Conservation (phyloP, 139 green algal genomes). For the Medakamo hakoo region DNA sequence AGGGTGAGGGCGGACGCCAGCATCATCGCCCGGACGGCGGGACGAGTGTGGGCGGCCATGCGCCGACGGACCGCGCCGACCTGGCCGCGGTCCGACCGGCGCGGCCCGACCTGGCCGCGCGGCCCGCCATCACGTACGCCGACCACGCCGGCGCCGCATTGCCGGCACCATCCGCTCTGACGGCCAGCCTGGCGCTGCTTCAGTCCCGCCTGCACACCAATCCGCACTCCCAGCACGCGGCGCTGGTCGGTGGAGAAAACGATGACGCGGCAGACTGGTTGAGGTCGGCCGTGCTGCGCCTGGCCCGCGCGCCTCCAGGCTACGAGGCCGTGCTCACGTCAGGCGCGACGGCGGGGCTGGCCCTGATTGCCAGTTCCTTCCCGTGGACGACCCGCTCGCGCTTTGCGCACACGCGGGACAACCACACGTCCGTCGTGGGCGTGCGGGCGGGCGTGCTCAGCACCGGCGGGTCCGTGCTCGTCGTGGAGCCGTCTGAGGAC, state of each 20-base stretch:
- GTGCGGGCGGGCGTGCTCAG: constrained; percentile 44
- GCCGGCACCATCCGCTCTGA: not conserved
- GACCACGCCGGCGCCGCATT: not conserved
- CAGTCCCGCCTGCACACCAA: not conserved
- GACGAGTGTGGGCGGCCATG: too few species aligned
- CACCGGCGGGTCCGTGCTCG: constrained; percentile 14
- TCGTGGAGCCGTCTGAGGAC: constrained; percentile 2
- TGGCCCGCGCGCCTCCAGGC: not conserved
- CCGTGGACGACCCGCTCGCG: constrained; percentile 36
- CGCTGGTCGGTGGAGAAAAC: not conserved
- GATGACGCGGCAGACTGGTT: not conserved
- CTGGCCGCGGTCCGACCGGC: too few species aligned
- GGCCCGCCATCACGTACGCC: not conserved
- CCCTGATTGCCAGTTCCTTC: constrained; percentile 64
- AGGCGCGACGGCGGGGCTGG: constrained; percentile 54
- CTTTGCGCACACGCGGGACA: constrained; percentile 42
- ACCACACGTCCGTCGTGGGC: constrained; percentile 74
- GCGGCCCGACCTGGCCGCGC: too few species aligned
- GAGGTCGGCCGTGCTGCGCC: not conserved
- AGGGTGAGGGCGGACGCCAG: too few species aligned
- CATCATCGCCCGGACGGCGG: too few species aligned
- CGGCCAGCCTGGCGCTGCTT: too few species aligned
- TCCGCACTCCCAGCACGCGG: not conserved
- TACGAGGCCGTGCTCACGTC: constrained; percentile 34
- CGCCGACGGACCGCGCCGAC: too few species aligned